Conservation (phyloP, 2,329 filamentous ascomycete genomes). For the Xylaria sp. region DNA sequence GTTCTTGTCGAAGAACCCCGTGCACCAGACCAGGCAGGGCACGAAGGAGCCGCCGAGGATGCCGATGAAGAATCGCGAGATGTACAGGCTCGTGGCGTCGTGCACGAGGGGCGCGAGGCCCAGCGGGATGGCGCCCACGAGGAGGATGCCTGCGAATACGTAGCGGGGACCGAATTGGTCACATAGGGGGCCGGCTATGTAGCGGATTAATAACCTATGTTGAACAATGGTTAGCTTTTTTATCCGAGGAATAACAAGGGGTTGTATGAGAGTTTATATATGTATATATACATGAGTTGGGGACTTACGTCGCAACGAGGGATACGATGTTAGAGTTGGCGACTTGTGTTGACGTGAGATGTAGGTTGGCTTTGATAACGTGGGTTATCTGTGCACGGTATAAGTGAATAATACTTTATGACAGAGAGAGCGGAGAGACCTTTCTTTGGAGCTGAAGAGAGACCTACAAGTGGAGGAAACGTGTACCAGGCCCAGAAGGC, state of each 20-base stretch:
- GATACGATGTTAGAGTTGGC: constrained; percentile 93
- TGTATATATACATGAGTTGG: not conserved
- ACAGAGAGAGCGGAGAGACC: constrained; percentile 1
- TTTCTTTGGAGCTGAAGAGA: not conserved
- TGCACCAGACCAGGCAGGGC: constrained; percentile 92
- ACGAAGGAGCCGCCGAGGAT: constrained; percentile 83
- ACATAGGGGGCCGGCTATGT: constrained; percentile 84
- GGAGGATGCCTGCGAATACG: constrained; percentile 81
- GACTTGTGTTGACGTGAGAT: constrained; percentile 76
- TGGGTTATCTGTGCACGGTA: constrained; percentile 65
- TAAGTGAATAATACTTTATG: constrained; percentile 38
- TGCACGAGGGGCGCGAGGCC: constrained; percentile 83
- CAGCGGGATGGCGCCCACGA: constrained; percentile 82
- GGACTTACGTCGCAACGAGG: constrained; percentile 71
- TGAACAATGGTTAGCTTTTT: constrained; percentile 7
- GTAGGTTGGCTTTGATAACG: constrained; percentile 82
- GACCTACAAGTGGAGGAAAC: constrained; percentile 81
- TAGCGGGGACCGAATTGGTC: constrained; percentile 84
- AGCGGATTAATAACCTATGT: constrained; percentile 75
- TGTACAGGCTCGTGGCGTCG: constrained; percentile 73
- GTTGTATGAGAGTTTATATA: not conserved
- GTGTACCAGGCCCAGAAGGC: constrained; percentile 94
- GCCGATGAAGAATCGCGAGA: constrained; percentile 82
- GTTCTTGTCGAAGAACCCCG: constrained; percentile 93
- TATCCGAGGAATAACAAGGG: not conserved